Evolutionary conservation across 352 stramenopile species (phyloP), one percentile per base, ranked within the genome.

Genomic region (Pythium rhizo-oryzae): DNA sequence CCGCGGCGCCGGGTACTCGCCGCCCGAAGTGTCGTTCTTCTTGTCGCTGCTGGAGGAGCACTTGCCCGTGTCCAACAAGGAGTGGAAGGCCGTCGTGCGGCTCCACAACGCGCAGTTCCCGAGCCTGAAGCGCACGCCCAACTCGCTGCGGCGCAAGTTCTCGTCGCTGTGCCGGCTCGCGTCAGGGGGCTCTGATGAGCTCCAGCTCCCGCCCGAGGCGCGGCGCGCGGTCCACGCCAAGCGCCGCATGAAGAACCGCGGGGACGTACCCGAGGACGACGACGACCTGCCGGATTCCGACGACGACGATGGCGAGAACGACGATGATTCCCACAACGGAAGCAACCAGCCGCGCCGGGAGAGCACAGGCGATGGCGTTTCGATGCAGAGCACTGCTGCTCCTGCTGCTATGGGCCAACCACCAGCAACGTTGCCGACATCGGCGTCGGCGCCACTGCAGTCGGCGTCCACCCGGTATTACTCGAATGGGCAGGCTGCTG

Each of bases 91-190:
- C 15, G 41, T 71, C 49, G 35, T 39, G 56, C 57, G 56, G 39
- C 56, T 71, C 49, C 65, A 71, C 65, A 71, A 71, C 41, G 25
- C n/a, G 28, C 65, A 71, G 57, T 71, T 71, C 50, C 65, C 65
- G 39, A 71, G 65, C 43, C 52, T 71, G 1, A 60, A 57, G 37
- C 65, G 65, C 18, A 62, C 65, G 44, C 21, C 65, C 11, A 61
- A 61, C 39, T 71, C 65, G 16, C 39, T 71, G 49, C 65, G 65
- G 1, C 65, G 65, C 65, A 71, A 71, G 50, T 71, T 71, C n/a
- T 24, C 58, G 39, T 49, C 65, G 44, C 49, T 71, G 0, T 71
- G 65, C 28, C 56, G 65, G 0, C n/a, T 12, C 41, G 15, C 41
- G 11, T 18, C 49, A 13, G 30, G 16, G 4, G 30, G 37, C 50